These are phyloP conservation scores for Nakazawaea populi DNA, from an alignment of 805 yeast genomes.

Conservation along the genomic window DNA sequence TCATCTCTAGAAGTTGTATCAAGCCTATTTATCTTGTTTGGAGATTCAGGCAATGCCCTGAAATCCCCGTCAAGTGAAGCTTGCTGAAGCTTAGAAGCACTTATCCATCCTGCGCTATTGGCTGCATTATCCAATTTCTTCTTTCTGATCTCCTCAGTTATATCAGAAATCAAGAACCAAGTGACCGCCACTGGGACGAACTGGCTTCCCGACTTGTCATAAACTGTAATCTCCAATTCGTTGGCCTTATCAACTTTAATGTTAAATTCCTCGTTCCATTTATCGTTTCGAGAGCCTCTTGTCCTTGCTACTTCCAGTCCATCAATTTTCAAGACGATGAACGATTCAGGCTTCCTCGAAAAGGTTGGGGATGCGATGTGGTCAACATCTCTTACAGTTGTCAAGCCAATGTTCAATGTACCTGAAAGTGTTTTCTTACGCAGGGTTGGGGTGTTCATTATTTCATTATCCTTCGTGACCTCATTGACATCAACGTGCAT, in stretches of 20 bases:
- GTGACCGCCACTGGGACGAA: constrained; percentile 84
- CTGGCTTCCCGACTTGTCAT: constrained; percentile 66
- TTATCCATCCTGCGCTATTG: constrained; percentile 80
- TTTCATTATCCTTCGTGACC: constrained; percentile 57
- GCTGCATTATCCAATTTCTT: constrained; percentile 73
- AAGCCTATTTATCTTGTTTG: constrained; percentile 2
- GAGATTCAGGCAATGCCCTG: background rate
- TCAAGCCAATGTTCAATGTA: constrained; percentile 61
- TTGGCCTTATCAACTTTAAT: constrained; percentile 85
- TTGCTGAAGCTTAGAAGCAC: constrained; percentile 54
- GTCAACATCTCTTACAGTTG: constrained; percentile 82
- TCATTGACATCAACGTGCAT: constrained; percentile 74
- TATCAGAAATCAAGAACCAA: constrained; percentile 87
- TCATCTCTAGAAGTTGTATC: constrained; percentile 2
- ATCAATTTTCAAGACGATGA: constrained; percentile 76
- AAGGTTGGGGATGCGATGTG: constrained; percentile 84
- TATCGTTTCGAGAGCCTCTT: constrained; percentile 66
- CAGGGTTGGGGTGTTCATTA: constrained; percentile 62
- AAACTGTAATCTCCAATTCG: constrained; percentile 84
- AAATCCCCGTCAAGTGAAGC: background rate
- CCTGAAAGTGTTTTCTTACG: constrained; percentile 86
- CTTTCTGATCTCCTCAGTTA: constrained; percentile 92
- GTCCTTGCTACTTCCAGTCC: constrained; percentile 81
- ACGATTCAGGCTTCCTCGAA: constrained; percentile 73
- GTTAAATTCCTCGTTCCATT: constrained; percentile 78